A percentile compares a stretch with the other conserved stretches of the same genome.
Conservation (phyloP, 306 rosid genomes). For the Vigna nakashimae region DNA sequence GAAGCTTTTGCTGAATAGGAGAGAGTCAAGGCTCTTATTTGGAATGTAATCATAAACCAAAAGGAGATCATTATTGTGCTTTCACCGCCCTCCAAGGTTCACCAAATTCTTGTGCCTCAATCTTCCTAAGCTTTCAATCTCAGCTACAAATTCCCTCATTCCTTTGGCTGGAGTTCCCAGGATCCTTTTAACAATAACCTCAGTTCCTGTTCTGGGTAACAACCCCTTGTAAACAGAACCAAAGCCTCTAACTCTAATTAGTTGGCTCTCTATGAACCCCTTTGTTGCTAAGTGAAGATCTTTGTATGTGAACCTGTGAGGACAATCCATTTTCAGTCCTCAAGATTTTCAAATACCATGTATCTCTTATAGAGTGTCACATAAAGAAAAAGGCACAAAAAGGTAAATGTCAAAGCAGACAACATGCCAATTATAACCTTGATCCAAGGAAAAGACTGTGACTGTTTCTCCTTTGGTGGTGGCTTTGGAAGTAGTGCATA, state of each 20-base stretch:
- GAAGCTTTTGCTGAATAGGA: neutral
- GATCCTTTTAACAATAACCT: constrained; percentile 25
- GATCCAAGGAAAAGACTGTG: constrained; percentile 10
- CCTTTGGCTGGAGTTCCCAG: neutral
- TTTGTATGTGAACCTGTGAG: constrained; percentile 33
- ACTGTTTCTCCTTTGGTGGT: constrained; percentile 23
- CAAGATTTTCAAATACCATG: constrained; percentile 12
- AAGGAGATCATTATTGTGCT: constrained; percentile 25
- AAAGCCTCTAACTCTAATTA: constrained; percentile 36
- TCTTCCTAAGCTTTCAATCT: constrained; percentile 39
- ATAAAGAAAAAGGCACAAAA: constrained; percentile 1
- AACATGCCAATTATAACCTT: neutral
- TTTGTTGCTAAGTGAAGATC: constrained; percentile 33
- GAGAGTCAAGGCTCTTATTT: constrained; percentile 22
- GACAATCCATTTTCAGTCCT: constrained; percentile 26
- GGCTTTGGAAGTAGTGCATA: constrained; percentile 27
- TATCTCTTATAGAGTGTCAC: constrained; percentile 11
- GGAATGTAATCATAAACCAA: constrained; percentile 32
- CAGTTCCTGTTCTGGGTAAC: constrained; percentile 10
- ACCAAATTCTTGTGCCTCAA: constrained; percentile 35
- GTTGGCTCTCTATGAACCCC: constrained; percentile 13
- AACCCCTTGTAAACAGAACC: constrained; percentile 38
- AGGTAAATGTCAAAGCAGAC: constrained; percentile 2
- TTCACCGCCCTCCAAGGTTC: constrained; percentile 36
- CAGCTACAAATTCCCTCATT: constrained; percentile 36